These are phyloP conservation scores for Microsporum ferrugineum DNA, from an alignment of 2,329 filamentous ascomycete species.

Conservation along the genomic window DNA sequence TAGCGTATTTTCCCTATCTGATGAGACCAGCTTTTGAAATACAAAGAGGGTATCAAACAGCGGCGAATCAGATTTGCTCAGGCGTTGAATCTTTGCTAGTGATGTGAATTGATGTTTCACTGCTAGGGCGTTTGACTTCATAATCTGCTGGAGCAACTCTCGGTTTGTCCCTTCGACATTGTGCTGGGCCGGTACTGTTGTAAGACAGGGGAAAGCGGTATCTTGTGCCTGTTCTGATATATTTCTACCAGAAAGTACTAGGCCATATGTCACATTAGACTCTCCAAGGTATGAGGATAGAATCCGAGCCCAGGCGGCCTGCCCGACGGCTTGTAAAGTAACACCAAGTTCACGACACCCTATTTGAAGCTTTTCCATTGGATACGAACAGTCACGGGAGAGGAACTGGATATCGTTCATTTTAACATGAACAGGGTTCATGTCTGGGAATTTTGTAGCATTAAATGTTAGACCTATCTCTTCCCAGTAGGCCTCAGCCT, in stretches of 20 bases:
- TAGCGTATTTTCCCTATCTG: conserved; percentile 20
- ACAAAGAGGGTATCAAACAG: conserved; percentile 80
- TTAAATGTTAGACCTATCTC: conserved; percentile 42
- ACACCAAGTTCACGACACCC: conserved; percentile 48
- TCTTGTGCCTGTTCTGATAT: conserved; percentile 46
- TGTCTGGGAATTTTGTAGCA: conserved; percentile 61
- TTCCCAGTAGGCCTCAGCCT: conserved; percentile 51
- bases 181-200: conserved; percentile 64
- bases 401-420: conserved; percentile 26
- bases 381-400: conserved; percentile 29
- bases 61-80: conserved; percentile 51
- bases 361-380: conserved; percentile 41
- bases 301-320: conserved; percentile 67
- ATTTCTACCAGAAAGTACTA: conserved; percentile 65
- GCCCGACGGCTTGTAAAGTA: conserved; percentile 64
- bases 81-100: conserved; percentile 59
- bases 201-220: conserved; percentile 65
- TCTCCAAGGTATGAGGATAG: conserved; percentile 70
- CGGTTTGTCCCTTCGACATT: conserved; percentile 43
- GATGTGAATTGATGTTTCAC: conserved; percentile 62
- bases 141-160: conserved; percentile 50
- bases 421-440: conserved; percentile 50
- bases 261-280: conserved; percentile 60
- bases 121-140: conserved; percentile 52
- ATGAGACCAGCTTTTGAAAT: conserved; percentile 53